These are phyloP conservation scores for Melastoma candidum DNA, from an alignment of 441 rosid genomes.

Conservation along the genomic window DNA sequence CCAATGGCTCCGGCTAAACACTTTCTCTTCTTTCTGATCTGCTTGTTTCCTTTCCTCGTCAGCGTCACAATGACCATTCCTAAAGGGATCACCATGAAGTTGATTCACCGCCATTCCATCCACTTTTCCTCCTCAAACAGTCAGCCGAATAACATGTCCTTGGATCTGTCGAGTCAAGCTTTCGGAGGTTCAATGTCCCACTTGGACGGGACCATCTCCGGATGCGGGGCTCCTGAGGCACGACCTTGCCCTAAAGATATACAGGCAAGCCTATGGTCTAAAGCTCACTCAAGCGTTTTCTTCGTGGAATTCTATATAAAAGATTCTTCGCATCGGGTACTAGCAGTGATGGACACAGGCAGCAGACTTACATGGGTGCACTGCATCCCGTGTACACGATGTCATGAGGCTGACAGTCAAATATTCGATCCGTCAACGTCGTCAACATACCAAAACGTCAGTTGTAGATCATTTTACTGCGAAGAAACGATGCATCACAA, in stretches of 20 bases:
- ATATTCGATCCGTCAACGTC: background rate
- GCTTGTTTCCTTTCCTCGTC: no score
- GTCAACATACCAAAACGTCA: background rate
- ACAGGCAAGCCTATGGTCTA: background rate
- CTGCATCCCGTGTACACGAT: conserved; percentile 6
- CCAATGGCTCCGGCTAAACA: no score
- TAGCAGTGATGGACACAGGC: conserved; percentile 8
- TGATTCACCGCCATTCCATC: no score
- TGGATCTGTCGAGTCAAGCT: no score
- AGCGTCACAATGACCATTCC: no score
- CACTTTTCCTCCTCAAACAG: no score
- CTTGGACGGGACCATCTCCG: no score
- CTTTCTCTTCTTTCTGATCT: no score
- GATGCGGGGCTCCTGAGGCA: background rate
- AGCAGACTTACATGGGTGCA: conserved; percentile 6
- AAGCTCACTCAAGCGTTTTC: background rate
- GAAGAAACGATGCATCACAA: background rate
- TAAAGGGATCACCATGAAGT: no score
- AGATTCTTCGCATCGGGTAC: conserved; percentile 1
- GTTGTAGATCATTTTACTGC: background rate
- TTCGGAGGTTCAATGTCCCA: no score
- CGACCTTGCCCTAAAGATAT: background rate
- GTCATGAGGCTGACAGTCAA: background rate
- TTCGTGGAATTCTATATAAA: conserved; percentile 5
- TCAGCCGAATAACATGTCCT: no score